phyloP scores from a whole-genome alignment of 139 green algal species.

The Micractinium conductrix region DNA sequence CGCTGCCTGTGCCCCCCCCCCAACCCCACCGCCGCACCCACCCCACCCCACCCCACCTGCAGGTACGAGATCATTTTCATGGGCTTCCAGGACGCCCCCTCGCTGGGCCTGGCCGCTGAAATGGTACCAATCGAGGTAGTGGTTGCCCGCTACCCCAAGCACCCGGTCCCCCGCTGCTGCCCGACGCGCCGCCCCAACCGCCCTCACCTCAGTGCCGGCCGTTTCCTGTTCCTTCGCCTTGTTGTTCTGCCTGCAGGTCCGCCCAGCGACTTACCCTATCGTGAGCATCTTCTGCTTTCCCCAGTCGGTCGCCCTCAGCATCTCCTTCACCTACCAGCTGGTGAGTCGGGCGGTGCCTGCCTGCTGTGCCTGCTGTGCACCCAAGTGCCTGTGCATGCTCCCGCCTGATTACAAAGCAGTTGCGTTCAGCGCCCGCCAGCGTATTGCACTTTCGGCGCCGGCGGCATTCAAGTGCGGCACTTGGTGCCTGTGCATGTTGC shows the following conservation, averaged over 20 bases:
- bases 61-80: slow-evolving; percentile 19
- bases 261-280: neutral
- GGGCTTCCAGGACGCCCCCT: slow-evolving; percentile 7
- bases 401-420: no score
- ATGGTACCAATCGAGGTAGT: neutral
- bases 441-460: no score
- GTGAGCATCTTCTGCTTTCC: neutral
- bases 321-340: slow-evolving; percentile 10
- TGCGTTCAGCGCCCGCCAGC: no score
- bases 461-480: neutral
- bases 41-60: no score
- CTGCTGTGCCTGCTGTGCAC: neutral
- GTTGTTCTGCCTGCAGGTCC: neutral
- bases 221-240: no score
- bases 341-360: no score
- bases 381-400: no score
- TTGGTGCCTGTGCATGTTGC: neutral
- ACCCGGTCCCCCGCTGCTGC: neutral
- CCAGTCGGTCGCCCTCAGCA: neutral
- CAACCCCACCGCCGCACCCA: no score
- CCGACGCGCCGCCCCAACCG: no score
- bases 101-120: slow-evolving; percentile 9
- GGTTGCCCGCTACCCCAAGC: neutral
- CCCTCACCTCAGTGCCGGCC: no score
- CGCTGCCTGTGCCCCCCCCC: no score